phyloP scores from a whole-genome alignment of 2,329 filamentous ascomycete genomes.

The Clonostachys solani region DNA sequence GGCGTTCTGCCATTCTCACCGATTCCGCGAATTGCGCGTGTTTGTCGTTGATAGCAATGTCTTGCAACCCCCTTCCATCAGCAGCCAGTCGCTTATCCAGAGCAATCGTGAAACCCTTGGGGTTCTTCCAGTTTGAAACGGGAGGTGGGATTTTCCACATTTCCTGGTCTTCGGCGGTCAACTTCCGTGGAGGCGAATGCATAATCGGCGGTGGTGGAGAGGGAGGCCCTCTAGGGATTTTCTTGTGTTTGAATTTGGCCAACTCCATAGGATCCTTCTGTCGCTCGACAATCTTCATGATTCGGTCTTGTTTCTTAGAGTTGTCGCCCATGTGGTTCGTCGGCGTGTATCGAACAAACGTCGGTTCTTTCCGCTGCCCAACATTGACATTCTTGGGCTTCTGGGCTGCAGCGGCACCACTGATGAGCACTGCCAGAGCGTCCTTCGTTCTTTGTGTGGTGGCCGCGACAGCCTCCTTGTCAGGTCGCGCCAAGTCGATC shows the following conservation, averaged over 20 bases:
- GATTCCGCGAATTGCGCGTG: conserved; percentile 96
- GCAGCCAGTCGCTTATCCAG: conserved; percentile 93
- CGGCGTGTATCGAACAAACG: conserved; percentile 92
- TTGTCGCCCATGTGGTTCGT: conserved; percentile 94
- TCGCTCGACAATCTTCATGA: conserved; percentile 96
- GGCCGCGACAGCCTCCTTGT: conserved; percentile 75
- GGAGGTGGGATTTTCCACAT: conserved; percentile 87
- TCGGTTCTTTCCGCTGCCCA: conserved; percentile 76
- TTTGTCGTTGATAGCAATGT: conserved; percentile 96
- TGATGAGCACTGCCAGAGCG: conserved; percentile 77
- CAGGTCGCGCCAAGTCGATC: conserved; percentile 80
- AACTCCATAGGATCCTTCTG: conserved; percentile 95
- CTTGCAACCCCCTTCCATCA: conserved; percentile 86
- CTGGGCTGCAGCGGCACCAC: conserved; percentile 83
- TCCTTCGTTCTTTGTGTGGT: conserved; percentile 86
- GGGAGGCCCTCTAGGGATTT: conserved; percentile 88
- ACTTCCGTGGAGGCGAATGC: conserved; percentile 89
- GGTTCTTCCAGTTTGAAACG: conserved; percentile 98
- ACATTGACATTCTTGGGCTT: conserved; percentile 93
- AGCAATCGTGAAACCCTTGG: conserved; percentile 95
- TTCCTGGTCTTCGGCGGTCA: conserved; percentile 96
- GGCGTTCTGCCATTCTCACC: conserved; percentile 87
- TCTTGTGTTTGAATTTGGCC: conserved; percentile 98
- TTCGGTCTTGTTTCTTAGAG: conserved; percentile 83
- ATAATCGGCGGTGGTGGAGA: conserved; percentile 91